Evolutionary conservation across 805 yeast genomes (phyloP), one percentile per base, ranked within the genome.

Genomic region (Yamadazyma tumulicola): DNA sequence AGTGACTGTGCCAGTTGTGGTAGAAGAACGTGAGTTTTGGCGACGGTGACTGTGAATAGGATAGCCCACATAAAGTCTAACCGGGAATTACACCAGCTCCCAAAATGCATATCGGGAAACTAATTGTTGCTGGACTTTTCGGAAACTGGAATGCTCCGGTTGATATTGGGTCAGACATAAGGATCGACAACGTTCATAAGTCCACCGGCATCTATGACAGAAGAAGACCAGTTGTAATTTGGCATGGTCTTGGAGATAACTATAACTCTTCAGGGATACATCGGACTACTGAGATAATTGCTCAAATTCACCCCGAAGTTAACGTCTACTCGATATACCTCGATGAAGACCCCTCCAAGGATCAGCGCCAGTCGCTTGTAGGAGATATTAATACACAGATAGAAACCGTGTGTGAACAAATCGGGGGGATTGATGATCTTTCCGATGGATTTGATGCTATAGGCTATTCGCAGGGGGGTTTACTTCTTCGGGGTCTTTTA

Each of bases 171-270:
- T n/a, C n/a, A n/a, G n/a, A n/a, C n/a, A n/a, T n/a, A n/a, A n/a
- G n/a, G n/a, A n/a, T n/a, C n/a, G n/a, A n/a, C n/a, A n/a, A n/a
- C n/a, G n/a, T 24, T 24, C 8, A 24, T 24, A 11, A 8, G 7
- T 8, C 27, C n/a, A 7, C 14, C 6, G 38, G 40, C 11, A 5
- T 37, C 11, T 37, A 37, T 17, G 35, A 31, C 24, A 23, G 19
- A 14, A 37, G 42, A 26, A 41, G 50, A 16, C 82, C 86, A 0
- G 69, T 85, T 2, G 86, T 85, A 2, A 51, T 85, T 26, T 85
- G 94, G 94, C 95, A 85, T 48, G 95, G 95, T 0, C 67, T 85
- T 57, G 93, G 94, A 0, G 95, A 85, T 52, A 69, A 74, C 8
- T 84, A 78, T 51, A 72, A 81, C 49, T 76, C 87, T 0, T 53